Base-by-base conservation (phyloP, 495 filamentous ascomycete genomes). In the Xylaria cubensis region DNA sequence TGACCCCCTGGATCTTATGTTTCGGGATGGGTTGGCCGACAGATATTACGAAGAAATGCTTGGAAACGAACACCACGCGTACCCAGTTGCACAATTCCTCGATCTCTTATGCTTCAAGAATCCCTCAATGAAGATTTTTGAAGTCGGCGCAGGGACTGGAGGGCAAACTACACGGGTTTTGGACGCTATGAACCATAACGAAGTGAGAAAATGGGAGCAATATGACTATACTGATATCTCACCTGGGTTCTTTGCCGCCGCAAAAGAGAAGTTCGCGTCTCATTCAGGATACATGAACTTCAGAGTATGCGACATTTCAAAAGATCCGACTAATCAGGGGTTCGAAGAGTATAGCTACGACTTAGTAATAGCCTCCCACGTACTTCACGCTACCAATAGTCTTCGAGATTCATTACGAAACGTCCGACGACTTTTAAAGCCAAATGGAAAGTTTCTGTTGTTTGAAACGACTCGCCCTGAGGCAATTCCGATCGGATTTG, bases 221-320 rank as follows among this genome's bases (percentile, higher is more conserved):
- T 50, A 50, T 7, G 46, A 50, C 5, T 50, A 50, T 17, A 87
- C 86, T 0, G 87, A 89, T 69, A 80, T 88, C 3, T 86, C 85
- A 0, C 66, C 81, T 0, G 79, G 78, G 0, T 88, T 86, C 64
- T 86, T 88, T 50, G 81, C 83, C 36, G 36, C 36, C 36, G 77
- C 77, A 0, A 51, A 73, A 21, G 69, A 79, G n/a, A 32, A 59
- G 9, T 42, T 42, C 2, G 39, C 0, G 12, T 39, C 36, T 39
- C 39, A 42, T 42, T 0, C 2, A 2, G 39, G 39, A 42, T 2
- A 12, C 12, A 13, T 42, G 39, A 42, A 42, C 9, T 42, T 42
- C 68, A 41, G 66, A 3, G 71, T 64, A 0, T 65, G 81, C 15
- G 75, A 81, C 48, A 8, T 80, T 36, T 68, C 74, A 13, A 62